Conservation (phyloP, 2,329 filamentous ascomycete species). For the Trichophaea hybrida region DNA sequence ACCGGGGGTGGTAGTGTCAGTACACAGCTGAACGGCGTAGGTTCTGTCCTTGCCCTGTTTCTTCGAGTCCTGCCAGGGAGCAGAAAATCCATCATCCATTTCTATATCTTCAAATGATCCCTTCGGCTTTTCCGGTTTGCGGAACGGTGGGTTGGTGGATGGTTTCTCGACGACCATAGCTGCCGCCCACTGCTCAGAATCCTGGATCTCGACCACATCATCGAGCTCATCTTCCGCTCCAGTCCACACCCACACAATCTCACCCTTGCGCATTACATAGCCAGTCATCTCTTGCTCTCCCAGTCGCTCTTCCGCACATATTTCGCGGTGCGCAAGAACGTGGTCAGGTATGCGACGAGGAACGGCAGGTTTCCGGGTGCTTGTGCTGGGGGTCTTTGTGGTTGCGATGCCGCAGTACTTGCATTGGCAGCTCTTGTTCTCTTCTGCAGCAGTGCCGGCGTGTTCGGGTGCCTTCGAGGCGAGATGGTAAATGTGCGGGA, state of each 20-base stretch:
- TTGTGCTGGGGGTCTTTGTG: neutral
- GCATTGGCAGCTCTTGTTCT: slow-evolving; percentile 33
- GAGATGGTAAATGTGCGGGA: slow-evolving; percentile 45
- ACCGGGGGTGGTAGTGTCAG: neutral
- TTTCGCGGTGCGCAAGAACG: neutral
- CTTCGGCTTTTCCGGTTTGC: neutral
- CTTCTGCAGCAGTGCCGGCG: slow-evolving; percentile 37
- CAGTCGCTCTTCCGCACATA: slow-evolving; percentile 12
- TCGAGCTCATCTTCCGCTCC: slow-evolving; percentile 7
- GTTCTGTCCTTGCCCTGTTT: neutral
- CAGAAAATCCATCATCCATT: neutral
- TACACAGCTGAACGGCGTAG: neutral
- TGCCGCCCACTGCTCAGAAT: slow-evolving; percentile 13
- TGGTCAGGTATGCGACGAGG: neutral
- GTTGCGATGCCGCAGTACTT: slow-evolving; percentile 6
- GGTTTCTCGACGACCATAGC: slow-evolving; percentile 14
- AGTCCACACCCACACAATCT: slow-evolving; percentile 20
- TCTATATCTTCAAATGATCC: neutral
- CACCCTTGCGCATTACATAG: slow-evolving; percentile 19
- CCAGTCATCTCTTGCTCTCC: slow-evolving; percentile 20
- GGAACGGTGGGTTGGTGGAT: neutral
- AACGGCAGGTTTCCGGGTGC: neutral
- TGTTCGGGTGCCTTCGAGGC: slow-evolving; percentile 19
- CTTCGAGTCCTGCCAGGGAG: neutral
- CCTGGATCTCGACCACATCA: slow-evolving; percentile 7